Percentiles rank a stretch among this genome's conserved stretches.
phyloP scores from a whole-genome alignment of 192 early-diverging fungal species.

The Gryganskiella cystojenkinii region DNA sequence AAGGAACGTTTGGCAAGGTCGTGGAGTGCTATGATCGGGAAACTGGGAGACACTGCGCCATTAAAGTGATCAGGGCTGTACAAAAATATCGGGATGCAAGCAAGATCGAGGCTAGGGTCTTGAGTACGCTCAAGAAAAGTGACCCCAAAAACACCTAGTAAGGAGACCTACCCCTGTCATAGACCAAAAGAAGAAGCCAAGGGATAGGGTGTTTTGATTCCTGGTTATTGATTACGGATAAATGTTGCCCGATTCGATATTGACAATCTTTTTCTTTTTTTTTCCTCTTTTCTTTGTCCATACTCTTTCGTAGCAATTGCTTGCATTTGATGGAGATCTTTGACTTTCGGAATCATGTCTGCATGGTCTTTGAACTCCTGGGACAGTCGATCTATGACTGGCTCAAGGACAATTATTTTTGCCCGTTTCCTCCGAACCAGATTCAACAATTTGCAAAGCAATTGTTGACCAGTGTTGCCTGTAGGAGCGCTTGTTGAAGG shows the following conservation, averaged over 20 bases:
- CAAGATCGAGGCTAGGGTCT: constrained; percentile 87
- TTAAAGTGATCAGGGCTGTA: constrained; percentile 94
- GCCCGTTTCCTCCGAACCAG: constrained; percentile 87
- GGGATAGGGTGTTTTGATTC: not conserved
- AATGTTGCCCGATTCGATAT: no score
- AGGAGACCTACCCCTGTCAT: constrained; percentile 13
- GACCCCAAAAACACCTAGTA: constrained; percentile 88
- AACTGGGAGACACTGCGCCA: constrained; percentile 70
- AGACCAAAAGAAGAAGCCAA: not conserved
- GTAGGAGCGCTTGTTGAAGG: constrained; percentile 36
- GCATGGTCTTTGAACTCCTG: constrained; percentile 98
- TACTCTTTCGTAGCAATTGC: constrained; percentile 72
- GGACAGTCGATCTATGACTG: constrained; percentile 93
- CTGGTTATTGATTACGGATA: no score
- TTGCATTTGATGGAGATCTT: constrained; percentile 88
- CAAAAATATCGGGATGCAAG: constrained; percentile 97
- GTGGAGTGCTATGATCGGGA: constrained; percentile 85
- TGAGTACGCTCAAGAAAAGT: constrained; percentile 78
- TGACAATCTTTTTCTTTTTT: not conserved
- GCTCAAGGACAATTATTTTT: constrained; percentile 91
- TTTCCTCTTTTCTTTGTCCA: constrained; percentile 7
- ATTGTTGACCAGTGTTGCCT: constrained; percentile 87
- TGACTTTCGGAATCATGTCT: constrained; percentile 92
- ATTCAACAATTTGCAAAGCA: constrained; percentile 89
- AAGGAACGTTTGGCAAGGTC: constrained; percentile 99